These are phyloP conservation scores for Ophiostoma triangulosporum DNA, from an alignment of 2,329 filamentous ascomycete genomes.

Conservation along the genomic window DNA sequence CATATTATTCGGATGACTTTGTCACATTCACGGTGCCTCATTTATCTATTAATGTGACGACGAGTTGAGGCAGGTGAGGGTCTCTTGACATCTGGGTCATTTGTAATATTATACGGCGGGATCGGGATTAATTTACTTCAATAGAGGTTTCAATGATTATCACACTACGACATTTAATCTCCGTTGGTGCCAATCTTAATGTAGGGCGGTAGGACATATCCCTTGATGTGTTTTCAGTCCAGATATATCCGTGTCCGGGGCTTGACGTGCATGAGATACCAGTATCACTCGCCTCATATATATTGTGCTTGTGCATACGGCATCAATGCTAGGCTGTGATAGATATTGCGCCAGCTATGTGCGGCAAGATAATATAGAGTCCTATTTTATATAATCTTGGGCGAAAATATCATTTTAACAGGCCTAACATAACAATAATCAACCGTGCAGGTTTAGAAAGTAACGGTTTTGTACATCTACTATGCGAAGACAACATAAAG, in stretches of 20 bases:
- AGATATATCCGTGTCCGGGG: not conserved
- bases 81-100: not conserved
- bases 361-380: no score
- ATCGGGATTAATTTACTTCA: not conserved
- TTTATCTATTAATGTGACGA: conserved; percentile 22
- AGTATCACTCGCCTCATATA: no score
- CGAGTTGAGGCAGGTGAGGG: not conserved
- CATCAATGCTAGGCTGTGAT: no score
- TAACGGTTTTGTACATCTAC: no score
- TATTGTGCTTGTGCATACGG: no score
- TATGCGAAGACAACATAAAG: no score
- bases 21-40: conserved; percentile 35
- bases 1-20: conserved; percentile 27
- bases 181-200: not conserved
- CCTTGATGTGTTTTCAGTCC: not conserved
- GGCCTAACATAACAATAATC: no score
- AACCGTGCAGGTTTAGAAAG: no score
- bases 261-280: no score
- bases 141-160: not conserved
- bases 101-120: not conserved
- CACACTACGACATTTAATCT: not conserved
- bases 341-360: no score
- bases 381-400: no score
- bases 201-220: not conserved
- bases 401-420: no score